Base-by-base conservation (phyloP, 345 rosid species). In the Microthlaspi erraticum region DNA sequence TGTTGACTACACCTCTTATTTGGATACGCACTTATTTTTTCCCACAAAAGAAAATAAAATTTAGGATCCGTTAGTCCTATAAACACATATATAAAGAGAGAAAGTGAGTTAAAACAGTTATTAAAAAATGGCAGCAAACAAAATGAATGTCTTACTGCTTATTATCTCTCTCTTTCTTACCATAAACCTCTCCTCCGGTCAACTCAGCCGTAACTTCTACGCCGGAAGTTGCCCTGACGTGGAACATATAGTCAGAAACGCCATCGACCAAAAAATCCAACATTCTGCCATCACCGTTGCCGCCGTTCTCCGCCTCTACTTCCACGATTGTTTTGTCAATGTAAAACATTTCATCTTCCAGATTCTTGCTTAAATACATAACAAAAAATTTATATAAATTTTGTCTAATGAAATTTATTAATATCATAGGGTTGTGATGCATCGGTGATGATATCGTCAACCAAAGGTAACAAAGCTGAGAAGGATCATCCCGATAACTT, bases 291-390 rank as follows among this genome's bases (percentile, higher is more conserved):
- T 86, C 60, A 86, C 94, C 1, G 78, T 84, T 51, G 94, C 97
- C 2, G 92, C 80, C 16, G 85, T 90, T 29, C 78, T 90, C 60
- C 97, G 97, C 33, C 89, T 90, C 77, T 88, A 83, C 73, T 86
- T 90, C 83, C 97, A 90, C 7, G 94, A 90, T 38, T 90, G 97
- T 75, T 84, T 90, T 38, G 94, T 90, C 53, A 80, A 86, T 74
- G 96, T 83, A 72, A 37, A 46, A n/a, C n/a, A n/a, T n/a, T 44
- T 36, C 3, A 7, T 50, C 1, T 46, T 2, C 2, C 8, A 31
- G 0, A 31, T 12, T 18, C 36, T 20, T 37, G 31, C 49, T 14
- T 50, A 0, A 54, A 8, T 3, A 23, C 3, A 23, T 1, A 23
- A 23, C 26, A 23, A 0, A 23, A 23, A 23, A 1, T 23, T n/a